A percentile compares a stretch with the other conserved stretches of the same genome.
These are phyloP conservation scores for Pseudotsuga menziesii DNA, from an alignment of 75 land plant species.

Conservation along the genomic window DNA sequence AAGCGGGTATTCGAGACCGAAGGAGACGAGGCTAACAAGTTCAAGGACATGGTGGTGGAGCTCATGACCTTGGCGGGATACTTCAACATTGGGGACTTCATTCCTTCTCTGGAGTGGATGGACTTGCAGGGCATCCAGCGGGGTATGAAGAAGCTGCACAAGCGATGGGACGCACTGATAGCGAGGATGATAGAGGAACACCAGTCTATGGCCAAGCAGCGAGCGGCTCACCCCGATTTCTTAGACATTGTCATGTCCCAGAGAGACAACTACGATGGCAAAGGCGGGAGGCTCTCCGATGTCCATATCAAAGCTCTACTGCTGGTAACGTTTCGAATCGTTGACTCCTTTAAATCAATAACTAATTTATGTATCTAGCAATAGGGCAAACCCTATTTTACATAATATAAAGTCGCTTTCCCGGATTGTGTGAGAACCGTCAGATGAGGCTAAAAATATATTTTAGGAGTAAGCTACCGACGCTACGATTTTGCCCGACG, in stretches of 20 bases:
- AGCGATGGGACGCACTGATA: neutral
- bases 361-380: too few species aligned
- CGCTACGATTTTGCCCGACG: too few species aligned
- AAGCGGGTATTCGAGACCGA: neutral
- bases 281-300: neutral
- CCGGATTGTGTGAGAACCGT: too few species aligned
- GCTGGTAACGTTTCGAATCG: neutral
- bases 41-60: slow-evolving; percentile 12
- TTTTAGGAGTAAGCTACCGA: too few species aligned
- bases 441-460: too few species aligned
- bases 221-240: neutral
- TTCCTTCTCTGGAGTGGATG: slow-evolving; percentile 10
- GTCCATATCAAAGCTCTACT: slow-evolving; percentile 5
- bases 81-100: slow-evolving; percentile 11
- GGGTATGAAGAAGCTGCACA: slow-evolving; percentile 10
- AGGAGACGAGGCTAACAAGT: slow-evolving; percentile 17
- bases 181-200: slow-evolving; percentile 5
- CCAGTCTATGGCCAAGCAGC: neutral
- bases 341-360: too few species aligned
- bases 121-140: slow-evolving; percentile 4
- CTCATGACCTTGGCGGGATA: slow-evolving; percentile 9
- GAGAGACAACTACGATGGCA: neutral
- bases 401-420: too few species aligned
- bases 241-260: neutral
- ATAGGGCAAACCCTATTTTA: too few species aligned